A percentile compares a stretch with the other conserved stretches of the same genome.
Evolutionary conservation across 805 yeast species (phyloP).

Genomic region (Kodamaea leandrae): DNA sequence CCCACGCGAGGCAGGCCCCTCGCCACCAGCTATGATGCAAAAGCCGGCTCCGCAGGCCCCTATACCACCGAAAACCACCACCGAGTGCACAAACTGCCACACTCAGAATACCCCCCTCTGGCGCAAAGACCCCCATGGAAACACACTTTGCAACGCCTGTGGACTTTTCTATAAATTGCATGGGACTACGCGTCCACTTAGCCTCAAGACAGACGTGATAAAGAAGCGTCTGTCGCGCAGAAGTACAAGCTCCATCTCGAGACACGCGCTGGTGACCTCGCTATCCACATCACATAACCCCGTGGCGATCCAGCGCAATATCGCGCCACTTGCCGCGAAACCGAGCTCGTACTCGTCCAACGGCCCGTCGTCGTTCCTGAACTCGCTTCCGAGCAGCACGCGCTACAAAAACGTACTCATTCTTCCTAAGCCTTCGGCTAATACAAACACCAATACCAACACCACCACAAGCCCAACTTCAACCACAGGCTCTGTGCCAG

Average conservation of each 20-base stretch:
- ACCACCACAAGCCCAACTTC: constrained; percentile 9
- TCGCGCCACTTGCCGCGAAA: constrained; percentile 8
- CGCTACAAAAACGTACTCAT: constrained; percentile 40
- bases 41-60: constrained; percentile 1
- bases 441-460: too few species aligned
- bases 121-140: constrained; percentile 59
- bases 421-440: constrained; percentile 42
- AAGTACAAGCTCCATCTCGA: constrained; percentile 10
- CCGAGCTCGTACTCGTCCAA: constrained; percentile 4
- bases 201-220: constrained; percentile 56
- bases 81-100: constrained; percentile 57
- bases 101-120: constrained; percentile 61
- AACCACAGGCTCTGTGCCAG: constrained; percentile 11
- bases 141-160: constrained; percentile 63
- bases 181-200: constrained; percentile 60
- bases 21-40: neutral
- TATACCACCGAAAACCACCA: constrained; percentile 23
- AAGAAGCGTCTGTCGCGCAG: constrained; percentile 53
- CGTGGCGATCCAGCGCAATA: constrained; percentile 6
- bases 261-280: constrained; percentile 8
- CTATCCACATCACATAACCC: neutral
- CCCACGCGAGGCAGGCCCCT: constrained; percentile 1
- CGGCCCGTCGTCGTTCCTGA: neutral
- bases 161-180: constrained; percentile 59
- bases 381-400: constrained; percentile 5